Conservation (phyloP, 192 early-diverging fungal genomes). For the Chytriomyces hyalinus region DNA sequence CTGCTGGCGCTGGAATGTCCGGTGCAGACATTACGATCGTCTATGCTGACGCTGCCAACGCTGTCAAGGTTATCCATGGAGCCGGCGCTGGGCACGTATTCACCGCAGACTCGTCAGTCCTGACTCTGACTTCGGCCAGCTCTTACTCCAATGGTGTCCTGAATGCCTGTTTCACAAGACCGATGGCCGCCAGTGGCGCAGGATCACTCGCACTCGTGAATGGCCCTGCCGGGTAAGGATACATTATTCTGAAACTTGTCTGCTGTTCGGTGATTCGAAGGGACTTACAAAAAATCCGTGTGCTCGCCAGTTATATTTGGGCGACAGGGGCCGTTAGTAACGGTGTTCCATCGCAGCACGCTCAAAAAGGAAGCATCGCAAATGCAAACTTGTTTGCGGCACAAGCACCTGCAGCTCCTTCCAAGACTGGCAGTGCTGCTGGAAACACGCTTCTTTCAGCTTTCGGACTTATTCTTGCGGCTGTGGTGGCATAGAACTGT, state of each 20-base stretch:
- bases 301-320: not conserved
- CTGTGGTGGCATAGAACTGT: too few relatives aligned
- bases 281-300: not conserved
- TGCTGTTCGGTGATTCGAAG: not conserved
- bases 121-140: not conserved
- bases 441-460: not conserved
- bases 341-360: not conserved
- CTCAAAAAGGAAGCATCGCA: not conserved
- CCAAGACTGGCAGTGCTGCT: not conserved
- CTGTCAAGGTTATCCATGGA: not conserved
- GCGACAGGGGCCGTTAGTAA: not conserved
- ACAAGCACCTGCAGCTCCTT: not conserved
- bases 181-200: not conserved
- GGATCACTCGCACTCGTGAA: not conserved
- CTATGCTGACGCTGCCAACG: not conserved
- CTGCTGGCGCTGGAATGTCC: not conserved
- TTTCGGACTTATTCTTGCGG: too few relatives aligned
- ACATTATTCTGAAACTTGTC: not conserved
- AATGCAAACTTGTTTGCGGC: not conserved
- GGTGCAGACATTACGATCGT: constrained; percentile 14
- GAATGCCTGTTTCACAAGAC: constrained; percentile 3
- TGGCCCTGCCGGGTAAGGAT: not conserved
- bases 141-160: constrained; percentile 9
- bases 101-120: not conserved
- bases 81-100: not conserved